Base-by-base conservation (phyloP, 2,329 filamentous ascomycete genomes). In the Raffaelea arxii region DNA sequence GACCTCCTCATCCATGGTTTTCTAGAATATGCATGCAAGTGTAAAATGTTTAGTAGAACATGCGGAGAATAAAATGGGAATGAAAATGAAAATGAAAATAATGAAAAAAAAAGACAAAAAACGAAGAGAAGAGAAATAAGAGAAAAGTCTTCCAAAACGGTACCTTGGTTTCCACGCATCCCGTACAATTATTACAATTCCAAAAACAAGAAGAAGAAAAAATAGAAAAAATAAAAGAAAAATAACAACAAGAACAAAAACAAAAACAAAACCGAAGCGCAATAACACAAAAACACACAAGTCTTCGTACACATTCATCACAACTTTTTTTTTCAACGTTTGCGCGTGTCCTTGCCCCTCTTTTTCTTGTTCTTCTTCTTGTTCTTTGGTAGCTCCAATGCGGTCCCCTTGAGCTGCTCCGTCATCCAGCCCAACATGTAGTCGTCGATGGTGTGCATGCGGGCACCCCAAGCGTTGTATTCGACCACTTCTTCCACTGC, bases 391-490 rank as follows among this genome's bases (percentile, higher is more conserved):
- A 83, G 59, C 52, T 83, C 79, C 47, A 83, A 62, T 43, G 76
- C 70, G 22, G 77, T 78, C 41, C 74, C 69, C 55, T 75, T 74
- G 21, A 83, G 66, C 58, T 73, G 69, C 52, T 66, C 80, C 40
- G 74, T 72, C 80, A 90, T 86, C 47, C 77, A 75, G 30, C 68
- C 67, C 43, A 92, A 66, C 74, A 92, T 82, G 59, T 84, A 88
- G 44, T 88, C 80, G 59, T 91, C 86, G 47, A 89, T 77, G 36
- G 77, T 80, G 44, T 67, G 66, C 49, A 83, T 72, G 46, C 60
- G 68, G 35, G 67, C 70, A 6, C 77, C 79, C 67, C 71, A 80
- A 1, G 78, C 78, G 50, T 80, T 82, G 25, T 66, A 59, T 53
- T 84, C 79, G 0, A 68, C 56, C 41, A 71, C 61, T 53, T 82